phyloP scores from a whole-genome alignment of 176 grass and related monocot genomes.

The Olyra latifolia region DNA sequence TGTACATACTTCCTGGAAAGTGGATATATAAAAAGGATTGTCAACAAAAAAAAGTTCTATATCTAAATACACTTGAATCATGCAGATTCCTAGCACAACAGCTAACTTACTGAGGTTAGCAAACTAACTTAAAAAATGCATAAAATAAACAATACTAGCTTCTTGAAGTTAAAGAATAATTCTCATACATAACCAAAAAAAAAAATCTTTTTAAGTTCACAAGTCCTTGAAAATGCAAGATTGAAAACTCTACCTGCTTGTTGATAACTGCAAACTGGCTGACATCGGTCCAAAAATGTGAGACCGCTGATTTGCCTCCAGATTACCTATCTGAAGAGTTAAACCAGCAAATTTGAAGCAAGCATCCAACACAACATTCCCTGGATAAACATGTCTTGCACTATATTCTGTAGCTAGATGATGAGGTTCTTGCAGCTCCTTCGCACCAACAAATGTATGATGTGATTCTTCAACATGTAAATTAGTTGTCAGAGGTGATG shows the following conservation, averaged over 20 bases:
- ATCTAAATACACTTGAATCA: constrained; percentile 11
- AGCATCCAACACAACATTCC: constrained; percentile 46
- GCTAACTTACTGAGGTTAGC: not conserved
- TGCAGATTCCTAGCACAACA: constrained; percentile 6
- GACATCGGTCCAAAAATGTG: constrained; percentile 69
- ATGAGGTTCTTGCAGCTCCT: constrained; percentile 30
- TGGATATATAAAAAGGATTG: constrained; percentile 31
- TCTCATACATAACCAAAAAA: constrained; percentile 7
- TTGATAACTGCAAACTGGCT: constrained; percentile 54
- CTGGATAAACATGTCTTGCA: constrained; percentile 44
- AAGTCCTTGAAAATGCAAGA: constrained; percentile 26
- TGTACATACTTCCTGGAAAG: constrained; percentile 55
- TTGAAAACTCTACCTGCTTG: constrained; percentile 58
- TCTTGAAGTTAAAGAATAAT: not conserved
- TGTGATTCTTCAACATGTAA: constrained; percentile 38
- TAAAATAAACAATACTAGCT: not conserved
- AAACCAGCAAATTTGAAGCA: constrained; percentile 52
- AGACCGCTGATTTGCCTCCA: constrained; percentile 53
- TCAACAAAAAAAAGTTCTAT: constrained; percentile 13
- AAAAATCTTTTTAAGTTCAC: constrained; percentile 18
- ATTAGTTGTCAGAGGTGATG: constrained; percentile 35
- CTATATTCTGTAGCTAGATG: constrained; percentile 23
- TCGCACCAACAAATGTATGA: constrained; percentile 25
- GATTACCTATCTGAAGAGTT: constrained; percentile 56
- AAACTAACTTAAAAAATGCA: not conserved